These are phyloP conservation scores for Ophiocordyceps robertsii DNA, from an alignment of 2,329 filamentous ascomycete genomes.

Conservation along the genomic window DNA sequence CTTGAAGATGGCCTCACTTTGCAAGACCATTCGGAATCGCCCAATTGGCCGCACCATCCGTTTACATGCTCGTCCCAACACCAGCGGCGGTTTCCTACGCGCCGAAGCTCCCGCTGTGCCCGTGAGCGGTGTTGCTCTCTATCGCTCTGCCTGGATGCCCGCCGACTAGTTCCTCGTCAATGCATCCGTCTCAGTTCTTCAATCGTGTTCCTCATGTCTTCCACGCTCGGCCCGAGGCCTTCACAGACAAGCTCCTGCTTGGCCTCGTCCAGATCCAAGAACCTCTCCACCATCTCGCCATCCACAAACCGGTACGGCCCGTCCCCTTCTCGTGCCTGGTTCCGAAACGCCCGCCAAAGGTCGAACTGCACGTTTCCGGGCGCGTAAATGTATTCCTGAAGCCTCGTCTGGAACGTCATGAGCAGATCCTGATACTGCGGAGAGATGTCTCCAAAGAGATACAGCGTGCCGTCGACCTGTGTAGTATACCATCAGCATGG, in stretches of 20 bases:
- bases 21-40: no score
- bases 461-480: conserved; percentile 80
- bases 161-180: conserved; percentile 16
- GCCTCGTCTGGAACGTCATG: conserved; percentile 62
- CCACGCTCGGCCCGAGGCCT: conserved; percentile 45
- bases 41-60: no score
- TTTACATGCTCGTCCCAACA: no score
- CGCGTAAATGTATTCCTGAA: conserved; percentile 52
- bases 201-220: conserved; percentile 47
- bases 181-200: conserved; percentile 51
- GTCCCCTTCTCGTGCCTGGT: conserved; percentile 55
- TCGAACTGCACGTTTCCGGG: conserved; percentile 66
- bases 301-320: conserved; percentile 83
- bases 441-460: conserved; percentile 73
- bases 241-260: conserved; percentile 38
- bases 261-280: conserved; percentile 56
- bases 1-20: no score
- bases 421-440: conserved; percentile 63
- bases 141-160: no score
- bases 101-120: no score
- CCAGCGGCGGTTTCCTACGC: no score
- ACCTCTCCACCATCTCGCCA: conserved; percentile 78
- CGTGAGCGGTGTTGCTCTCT: no score
- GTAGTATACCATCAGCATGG: conserved; percentile 1
- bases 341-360: conserved; percentile 71